Percentiles rank a stretch among this genome's conserved stretches.
phyloP scores from a whole-genome alignment of 164 flowering plant species.

The Taxillus chinensis region DNA sequence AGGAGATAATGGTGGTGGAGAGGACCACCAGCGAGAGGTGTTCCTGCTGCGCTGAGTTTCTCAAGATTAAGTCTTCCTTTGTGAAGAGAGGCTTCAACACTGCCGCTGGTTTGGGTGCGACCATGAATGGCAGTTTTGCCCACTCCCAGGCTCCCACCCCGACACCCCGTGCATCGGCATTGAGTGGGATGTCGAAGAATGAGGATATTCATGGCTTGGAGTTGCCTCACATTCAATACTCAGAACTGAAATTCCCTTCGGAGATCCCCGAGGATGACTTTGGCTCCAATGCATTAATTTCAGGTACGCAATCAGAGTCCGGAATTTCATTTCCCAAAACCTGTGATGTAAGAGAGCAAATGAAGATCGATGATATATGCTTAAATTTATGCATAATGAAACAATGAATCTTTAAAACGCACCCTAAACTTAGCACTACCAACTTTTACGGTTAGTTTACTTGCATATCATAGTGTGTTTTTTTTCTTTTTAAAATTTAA shows the following conservation, averaged over 20 bases:
- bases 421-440: too few relatives aligned
- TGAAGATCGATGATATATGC: too few relatives aligned
- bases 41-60: slow-evolving; percentile 63
- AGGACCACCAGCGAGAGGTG: slow-evolving; percentile 24
- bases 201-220: slow-evolving; percentile 25
- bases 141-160: slow-evolving; percentile 36
- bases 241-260: slow-evolving; percentile 37
- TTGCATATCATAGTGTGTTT: too few relatives aligned
- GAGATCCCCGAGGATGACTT: slow-evolving; percentile 34
- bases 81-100: slow-evolving; percentile 5
- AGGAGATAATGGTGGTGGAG: slow-evolving; percentile 17
- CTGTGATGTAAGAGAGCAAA: too few relatives aligned
- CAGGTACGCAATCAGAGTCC: slow-evolving; percentile 22
- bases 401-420: too few relatives aligned
- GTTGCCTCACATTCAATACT: slow-evolving; percentile 28
- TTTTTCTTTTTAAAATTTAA: too few relatives aligned
- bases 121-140: slow-evolving; percentile 10
- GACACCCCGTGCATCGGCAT: slow-evolving; percentile 34
- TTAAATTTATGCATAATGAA: too few relatives aligned
- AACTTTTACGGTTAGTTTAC: too few relatives aligned
- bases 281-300: slow-evolving; percentile 5
- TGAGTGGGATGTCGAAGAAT: slow-evolving; percentile 9
- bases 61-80: slow-evolving; percentile 26
- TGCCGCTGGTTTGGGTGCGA: neutral
- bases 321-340: neutral